Evolutionary conservation across 78 protist species (phyloP).

Genomic region (Dictyostelium discoideum): DNA sequence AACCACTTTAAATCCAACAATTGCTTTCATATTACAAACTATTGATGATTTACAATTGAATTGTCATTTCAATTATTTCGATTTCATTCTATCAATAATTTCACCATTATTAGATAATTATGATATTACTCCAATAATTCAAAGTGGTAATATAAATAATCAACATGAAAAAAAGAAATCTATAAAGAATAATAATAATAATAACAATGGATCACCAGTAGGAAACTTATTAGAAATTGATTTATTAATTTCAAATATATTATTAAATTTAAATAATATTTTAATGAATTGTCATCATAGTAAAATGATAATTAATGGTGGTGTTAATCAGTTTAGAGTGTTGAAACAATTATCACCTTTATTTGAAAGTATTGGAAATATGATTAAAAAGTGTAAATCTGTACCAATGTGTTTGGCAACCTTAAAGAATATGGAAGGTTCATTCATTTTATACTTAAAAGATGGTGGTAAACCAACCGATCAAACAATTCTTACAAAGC

Average conservation of each 20-base stretch:
- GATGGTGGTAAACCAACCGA: conserved; percentile 15
- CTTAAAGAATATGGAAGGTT: not conserved
- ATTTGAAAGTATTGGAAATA: not conserved
- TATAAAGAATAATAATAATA: not conserved
- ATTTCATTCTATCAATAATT: not conserved
- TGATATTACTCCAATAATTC: not conserved
- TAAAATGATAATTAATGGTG: not conserved
- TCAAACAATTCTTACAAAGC: not conserved
- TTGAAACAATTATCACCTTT: not conserved
- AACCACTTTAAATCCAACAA: not conserved
- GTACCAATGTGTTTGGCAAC: not conserved
- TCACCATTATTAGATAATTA: not conserved
- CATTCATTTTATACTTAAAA: not conserved
- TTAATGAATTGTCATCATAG: not conserved
- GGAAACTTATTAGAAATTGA: not conserved
- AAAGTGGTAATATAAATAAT: not conserved
- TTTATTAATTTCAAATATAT: not conserved
- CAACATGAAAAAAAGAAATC: not conserved
- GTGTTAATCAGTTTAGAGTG: not conserved
- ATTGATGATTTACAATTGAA: not conserved
- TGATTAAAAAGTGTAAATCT: conserved; percentile 1
- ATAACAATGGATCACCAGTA: not conserved
- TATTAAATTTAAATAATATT: not conserved
- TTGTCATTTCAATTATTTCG: not conserved
- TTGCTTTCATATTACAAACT: not conserved